phyloP scores from a whole-genome alignment of 2,329 filamentous ascomycete species.

The Penicillium sp. region DNA sequence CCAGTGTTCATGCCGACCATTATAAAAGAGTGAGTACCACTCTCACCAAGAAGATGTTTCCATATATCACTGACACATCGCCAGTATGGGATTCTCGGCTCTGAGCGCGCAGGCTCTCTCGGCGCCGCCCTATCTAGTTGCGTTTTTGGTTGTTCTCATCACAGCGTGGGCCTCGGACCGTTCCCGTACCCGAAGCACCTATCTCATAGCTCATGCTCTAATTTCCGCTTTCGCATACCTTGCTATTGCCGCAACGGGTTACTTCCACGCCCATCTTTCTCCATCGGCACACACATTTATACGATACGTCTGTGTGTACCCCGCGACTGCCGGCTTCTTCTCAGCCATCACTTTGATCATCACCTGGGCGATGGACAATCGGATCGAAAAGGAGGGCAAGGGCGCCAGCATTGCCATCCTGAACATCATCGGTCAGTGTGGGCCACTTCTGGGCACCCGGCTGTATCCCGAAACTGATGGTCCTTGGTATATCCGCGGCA shows the following conservation, averaged over 20 bases:
- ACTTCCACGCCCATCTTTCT: constrained; percentile 37
- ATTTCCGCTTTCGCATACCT: constrained; percentile 62
- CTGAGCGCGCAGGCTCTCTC: constrained; percentile 68
- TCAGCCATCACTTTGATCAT: constrained; percentile 77
- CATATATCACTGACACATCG: neutral
- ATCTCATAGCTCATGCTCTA: constrained; percentile 63
- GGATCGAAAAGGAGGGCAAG: constrained; percentile 60
- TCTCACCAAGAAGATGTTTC: neutral
- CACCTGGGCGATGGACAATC: constrained; percentile 85
- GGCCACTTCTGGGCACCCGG: constrained; percentile 63
- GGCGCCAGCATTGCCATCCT: constrained; percentile 73
- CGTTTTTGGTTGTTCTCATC: constrained; percentile 65
- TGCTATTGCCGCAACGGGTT: constrained; percentile 50
- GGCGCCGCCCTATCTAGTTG: constrained; percentile 72
- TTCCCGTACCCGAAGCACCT: constrained; percentile 54
- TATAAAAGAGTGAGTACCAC: constrained; percentile 49
- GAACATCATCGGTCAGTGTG: constrained; percentile 75
- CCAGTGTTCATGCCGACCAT: constrained; percentile 84
- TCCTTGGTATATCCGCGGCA: constrained; percentile 58
- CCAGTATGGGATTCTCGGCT: constrained; percentile 62
- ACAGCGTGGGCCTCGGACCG: constrained; percentile 70
- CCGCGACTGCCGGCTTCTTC: constrained; percentile 75
- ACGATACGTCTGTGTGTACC: constrained; percentile 70
- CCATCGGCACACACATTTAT: constrained; percentile 32
- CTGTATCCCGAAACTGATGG: constrained; percentile 56